Conservation (phyloP, 208 protist genomes). For the Angomonas deanei region DNA sequence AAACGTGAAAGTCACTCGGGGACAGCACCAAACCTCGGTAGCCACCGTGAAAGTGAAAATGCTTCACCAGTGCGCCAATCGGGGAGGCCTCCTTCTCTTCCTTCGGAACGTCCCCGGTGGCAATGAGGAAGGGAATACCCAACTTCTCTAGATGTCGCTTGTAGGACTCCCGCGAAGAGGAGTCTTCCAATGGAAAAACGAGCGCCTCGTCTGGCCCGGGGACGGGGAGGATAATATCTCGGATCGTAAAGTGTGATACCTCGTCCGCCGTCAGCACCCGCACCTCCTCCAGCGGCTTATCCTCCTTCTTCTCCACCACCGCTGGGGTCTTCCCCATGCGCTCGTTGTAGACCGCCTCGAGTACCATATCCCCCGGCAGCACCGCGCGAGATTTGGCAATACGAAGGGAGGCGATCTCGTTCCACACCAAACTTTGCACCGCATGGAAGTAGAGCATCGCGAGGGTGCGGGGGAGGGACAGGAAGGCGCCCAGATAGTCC, state of each 20-base stretch:
- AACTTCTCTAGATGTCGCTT: slow-evolving; percentile 14
- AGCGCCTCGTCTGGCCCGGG: slow-evolving; percentile 80
- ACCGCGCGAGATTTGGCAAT: slow-evolving; percentile 34
- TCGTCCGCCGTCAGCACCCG: slow-evolving; percentile 62
- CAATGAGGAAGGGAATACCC: slow-evolving; percentile 17
- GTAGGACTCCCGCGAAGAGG: slow-evolving; percentile 60
- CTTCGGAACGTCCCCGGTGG: not conserved
- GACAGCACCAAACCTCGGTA: slow-evolving; percentile 65
- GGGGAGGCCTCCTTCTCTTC: not conserved
- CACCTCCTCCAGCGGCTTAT: slow-evolving; percentile 37
- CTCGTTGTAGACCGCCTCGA: slow-evolving; percentile 34
- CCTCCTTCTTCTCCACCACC: not conserved
- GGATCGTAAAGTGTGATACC: slow-evolving; percentile 52
- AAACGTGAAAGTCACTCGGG: slow-evolving; percentile 37
- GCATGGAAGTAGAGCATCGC: slow-evolving; percentile 92
- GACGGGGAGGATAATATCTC: slow-evolving; percentile 87
- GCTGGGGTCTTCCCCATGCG: not conserved
- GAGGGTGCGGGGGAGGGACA: slow-evolving; percentile 76
- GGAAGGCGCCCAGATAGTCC: slow-evolving; percentile 72
- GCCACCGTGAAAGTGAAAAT: slow-evolving; percentile 87
- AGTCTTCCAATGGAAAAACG: slow-evolving; percentile 46
- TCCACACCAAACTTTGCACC: slow-evolving; percentile 93
- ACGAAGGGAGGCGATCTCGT: slow-evolving; percentile 84
- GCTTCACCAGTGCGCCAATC: slow-evolving; percentile 36
- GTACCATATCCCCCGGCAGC: slow-evolving; percentile 83